Base-by-base conservation (phyloP, 1,139 yeast genomes). In the Pichia sp. region DNA sequence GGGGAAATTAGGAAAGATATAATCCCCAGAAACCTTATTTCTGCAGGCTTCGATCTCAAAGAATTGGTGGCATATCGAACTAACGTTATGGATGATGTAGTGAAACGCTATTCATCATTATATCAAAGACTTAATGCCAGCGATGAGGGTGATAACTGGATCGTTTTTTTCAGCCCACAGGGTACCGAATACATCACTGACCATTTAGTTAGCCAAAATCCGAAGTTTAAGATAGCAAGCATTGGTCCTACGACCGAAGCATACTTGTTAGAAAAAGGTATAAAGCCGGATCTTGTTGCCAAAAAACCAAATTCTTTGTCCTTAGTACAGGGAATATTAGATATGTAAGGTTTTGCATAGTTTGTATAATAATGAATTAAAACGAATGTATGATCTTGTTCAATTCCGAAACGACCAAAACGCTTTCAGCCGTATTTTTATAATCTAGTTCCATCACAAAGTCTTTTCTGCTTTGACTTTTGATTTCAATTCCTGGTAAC, bases 161-260 rank as follows among this genome's bases (percentile, higher is more conserved):
- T 90, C 5, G 85, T 90, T 0, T 87, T 93, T 57, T 93, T 91
- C 67, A 88, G 97, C 58, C 96, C 97, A 0, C 96, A 93, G 58
- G 96, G 96, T 0, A 85, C 96, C 0, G 78, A 76, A 42, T 72
- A 68, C 0, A 83, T 87, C 7, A 78, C 87, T 2, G 70, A 76
- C 12, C 72, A 73, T 57, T 58, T 84, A 44, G 69, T 66, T 44
- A 52, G 59, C 3, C 51, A 59, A 3, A 52, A 57, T 31, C 52
- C 60, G 2, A 55, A 60, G 0, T 68, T 74, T 48, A 76, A 74
- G 51, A 72, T 90, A 19, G 97, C 95, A 0, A 82, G 91, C 4
- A 93, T 93, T 55, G 99, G 99, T 0, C 98, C 98, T 1, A 91
- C 98, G 0, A 93, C 99, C 0, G 82, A 85, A 57, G 79, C 76